Percentiles rank a stretch among this genome's conserved stretches.
These are phyloP conservation scores for Serendipita sp. DNA, from an alignment of 768 basidiomycete genomes.

Conservation along the genomic window DNA sequence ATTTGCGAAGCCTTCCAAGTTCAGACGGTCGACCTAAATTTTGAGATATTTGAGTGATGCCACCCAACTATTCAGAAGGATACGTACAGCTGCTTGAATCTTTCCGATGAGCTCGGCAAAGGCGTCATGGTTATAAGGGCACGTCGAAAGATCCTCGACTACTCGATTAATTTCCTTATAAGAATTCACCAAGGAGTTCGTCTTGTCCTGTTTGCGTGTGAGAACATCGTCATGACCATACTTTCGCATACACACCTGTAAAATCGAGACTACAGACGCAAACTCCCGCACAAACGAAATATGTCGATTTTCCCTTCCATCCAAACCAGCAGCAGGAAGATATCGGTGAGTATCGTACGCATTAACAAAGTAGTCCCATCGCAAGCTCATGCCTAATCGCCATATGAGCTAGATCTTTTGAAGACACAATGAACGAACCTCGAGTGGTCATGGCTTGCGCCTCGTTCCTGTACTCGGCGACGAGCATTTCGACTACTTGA, in stretches of 20 bases:
- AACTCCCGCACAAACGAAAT: slow-evolving; percentile 91
- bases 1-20: slow-evolving; percentile 89
- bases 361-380: slow-evolving; percentile 95
- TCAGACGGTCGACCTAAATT: slow-evolving; percentile 72
- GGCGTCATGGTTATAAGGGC: slow-evolving; percentile 67
- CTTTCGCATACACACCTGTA: slow-evolving; percentile 40
- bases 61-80: not conserved
- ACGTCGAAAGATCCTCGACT: slow-evolving; percentile 76
- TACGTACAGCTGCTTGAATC: slow-evolving; percentile 68
- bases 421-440: slow-evolving; percentile 34
- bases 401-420: not conserved
- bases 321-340: slow-evolving; percentile 38
- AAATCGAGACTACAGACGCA: slow-evolving; percentile 75
- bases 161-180: slow-evolving; percentile 72
- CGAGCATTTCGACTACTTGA: slow-evolving; percentile 82
- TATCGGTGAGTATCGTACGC: slow-evolving; percentile 76
- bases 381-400: slow-evolving; percentile 69
- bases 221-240: slow-evolving; percentile 2
- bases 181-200: slow-evolving; percentile 81
- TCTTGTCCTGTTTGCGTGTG: slow-evolving; percentile 52
- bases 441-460: slow-evolving; percentile 83
- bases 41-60: not conserved
- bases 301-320: slow-evolving; percentile 72
- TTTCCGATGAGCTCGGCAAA: slow-evolving; percentile 63
- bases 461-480: slow-evolving; percentile 87